Conservation (phyloP, 225 moss, liverwort and hornwort species). For the Marchantia polymorpha region DNA sequence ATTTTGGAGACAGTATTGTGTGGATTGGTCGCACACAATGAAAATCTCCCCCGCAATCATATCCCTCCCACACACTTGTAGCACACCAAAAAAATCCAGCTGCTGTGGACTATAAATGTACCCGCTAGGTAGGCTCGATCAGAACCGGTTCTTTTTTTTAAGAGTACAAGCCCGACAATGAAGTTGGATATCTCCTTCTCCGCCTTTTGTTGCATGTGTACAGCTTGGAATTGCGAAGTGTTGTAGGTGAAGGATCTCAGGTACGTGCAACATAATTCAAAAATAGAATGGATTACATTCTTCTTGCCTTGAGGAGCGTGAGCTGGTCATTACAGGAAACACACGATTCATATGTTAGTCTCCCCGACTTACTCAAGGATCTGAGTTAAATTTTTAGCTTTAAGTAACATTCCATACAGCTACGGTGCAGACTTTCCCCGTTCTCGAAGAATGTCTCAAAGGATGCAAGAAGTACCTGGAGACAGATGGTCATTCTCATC, state of each 20-base stretch:
- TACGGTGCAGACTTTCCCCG: neutral
- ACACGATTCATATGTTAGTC: neutral
- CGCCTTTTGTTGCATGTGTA: constrained; percentile 2
- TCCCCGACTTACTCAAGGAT: neutral
- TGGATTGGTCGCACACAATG: constrained; percentile 1
- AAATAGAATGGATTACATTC: neutral
- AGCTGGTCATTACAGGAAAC: neutral
- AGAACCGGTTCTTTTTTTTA: neutral
- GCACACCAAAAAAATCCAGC: constrained; percentile 3
- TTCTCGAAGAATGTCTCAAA: neutral
- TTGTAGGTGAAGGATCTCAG: neutral
- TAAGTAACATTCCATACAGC: neutral
- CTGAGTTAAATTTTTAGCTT: too few species aligned
- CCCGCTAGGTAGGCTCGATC: neutral
- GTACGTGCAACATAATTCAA: constrained; percentile 1
- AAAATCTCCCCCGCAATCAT: neutral
- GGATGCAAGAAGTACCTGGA: neutral
- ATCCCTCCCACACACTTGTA: constrained; percentile 6
- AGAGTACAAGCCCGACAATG: neutral
- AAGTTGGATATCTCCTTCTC: neutral
- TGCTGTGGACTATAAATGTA: neutral
- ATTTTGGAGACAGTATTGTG: neutral
- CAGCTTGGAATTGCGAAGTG: neutral
- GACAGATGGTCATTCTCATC: neutral
- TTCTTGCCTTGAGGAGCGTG: neutral